A percentile compares a stretch with the other conserved stretches of the same genome.
Conservation (phyloP, 1,139 yeast species). For the Pichia sp. region DNA sequence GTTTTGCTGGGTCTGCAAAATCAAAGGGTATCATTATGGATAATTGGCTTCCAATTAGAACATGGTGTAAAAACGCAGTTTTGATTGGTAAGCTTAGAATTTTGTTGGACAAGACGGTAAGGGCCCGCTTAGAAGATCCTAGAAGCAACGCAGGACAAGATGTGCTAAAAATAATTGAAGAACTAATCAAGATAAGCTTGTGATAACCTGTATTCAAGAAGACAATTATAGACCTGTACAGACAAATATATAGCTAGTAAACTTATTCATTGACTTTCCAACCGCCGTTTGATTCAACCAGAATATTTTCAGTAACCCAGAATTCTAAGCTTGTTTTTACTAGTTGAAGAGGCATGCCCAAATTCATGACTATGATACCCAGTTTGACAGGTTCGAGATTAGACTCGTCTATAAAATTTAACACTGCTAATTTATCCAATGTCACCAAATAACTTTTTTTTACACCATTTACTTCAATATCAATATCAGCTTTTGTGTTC, state of each 20-base stretch:
- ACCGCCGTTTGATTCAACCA: constrained; percentile 27
- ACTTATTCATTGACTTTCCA: constrained; percentile 20
- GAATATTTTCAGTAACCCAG: constrained; percentile 55
- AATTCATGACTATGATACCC: constrained; percentile 30
- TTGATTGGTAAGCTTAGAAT: constrained; percentile 64
- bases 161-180: constrained; percentile 36
- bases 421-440: constrained; percentile 67
- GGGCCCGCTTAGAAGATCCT: constrained; percentile 49
- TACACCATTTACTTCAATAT: constrained; percentile 49
- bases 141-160: constrained; percentile 29
- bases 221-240: not conserved
- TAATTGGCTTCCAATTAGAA: constrained; percentile 75
- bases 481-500: constrained; percentile 60
- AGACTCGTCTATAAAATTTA: constrained; percentile 34
- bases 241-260: not conserved
- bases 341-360: constrained; percentile 38
- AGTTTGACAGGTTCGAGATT: constrained; percentile 22
- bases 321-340: constrained; percentile 43
- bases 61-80: constrained; percentile 95
- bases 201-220: not conserved
- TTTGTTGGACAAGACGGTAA: constrained; percentile 64
- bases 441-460: constrained; percentile 46
- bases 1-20: constrained; percentile 35
- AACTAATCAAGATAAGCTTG: constrained; percentile 19
- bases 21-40: constrained; percentile 70